These are phyloP conservation scores for Holtermanniella nyarrowii DNA, from an alignment of 768 basidiomycete species.

Conservation along the genomic window DNA sequence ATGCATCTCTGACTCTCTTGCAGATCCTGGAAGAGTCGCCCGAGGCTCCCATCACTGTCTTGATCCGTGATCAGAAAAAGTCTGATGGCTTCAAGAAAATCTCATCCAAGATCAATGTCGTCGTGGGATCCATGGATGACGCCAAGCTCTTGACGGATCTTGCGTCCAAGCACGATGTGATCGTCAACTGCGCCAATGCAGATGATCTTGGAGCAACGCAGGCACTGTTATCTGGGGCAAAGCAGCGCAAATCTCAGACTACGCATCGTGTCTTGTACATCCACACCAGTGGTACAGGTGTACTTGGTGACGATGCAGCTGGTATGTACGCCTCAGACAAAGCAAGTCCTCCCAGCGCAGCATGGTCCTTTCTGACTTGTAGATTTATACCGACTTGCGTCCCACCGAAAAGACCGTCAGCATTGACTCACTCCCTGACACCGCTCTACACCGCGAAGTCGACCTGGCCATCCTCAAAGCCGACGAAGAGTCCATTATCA, in stretches of 20 bases:
- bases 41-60: constrained; percentile 21
- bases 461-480: constrained; percentile 34
- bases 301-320: constrained; percentile 28
- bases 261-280: constrained; percentile 35
- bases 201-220: constrained; percentile 27
- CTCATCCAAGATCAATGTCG: constrained; percentile 6
- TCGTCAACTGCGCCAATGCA: constrained; percentile 31
- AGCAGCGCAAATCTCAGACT: constrained; percentile 31
- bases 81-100: constrained; percentile 20
- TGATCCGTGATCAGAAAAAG: constrained; percentile 26
- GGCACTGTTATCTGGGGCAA: constrained; percentile 32
- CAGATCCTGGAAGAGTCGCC: constrained; percentile 3
- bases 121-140: constrained; percentile 28
- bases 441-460: constrained; percentile 33
- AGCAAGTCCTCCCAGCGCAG: constrained; percentile 13
- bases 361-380: neutral
- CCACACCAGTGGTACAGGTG: constrained; percentile 36
- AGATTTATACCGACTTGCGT: constrained; percentile 38
- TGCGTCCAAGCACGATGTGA: constrained; percentile 27
- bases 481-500: constrained; percentile 24
- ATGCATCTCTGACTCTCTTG: neutral
- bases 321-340: constrained; percentile 27
- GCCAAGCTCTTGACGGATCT: constrained; percentile 24
- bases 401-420: constrained; percentile 24
- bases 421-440: constrained; percentile 29